Base-by-base conservation (phyloP, 768 basidiomycete genomes). In the Russula compacta region DNA sequence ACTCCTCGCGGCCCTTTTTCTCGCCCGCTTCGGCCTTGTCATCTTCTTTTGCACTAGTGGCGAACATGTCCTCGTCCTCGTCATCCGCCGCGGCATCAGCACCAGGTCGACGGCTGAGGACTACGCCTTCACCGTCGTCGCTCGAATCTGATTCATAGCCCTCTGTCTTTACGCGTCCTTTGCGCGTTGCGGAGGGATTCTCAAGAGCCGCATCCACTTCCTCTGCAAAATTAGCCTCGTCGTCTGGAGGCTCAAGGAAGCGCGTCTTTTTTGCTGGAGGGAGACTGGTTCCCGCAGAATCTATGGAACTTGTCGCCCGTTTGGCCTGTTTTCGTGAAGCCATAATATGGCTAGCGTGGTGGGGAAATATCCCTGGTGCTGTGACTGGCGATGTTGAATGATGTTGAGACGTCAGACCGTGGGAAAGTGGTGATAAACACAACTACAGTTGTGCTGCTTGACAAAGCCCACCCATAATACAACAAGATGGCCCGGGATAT, bases 121-220 rank as follows among this genome's bases (percentile, higher is more conserved):
- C 94, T 40, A 95, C 92, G n/a, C 92, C 88, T 71, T 97, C 93
- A 3, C 90, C 93, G 64, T 97, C 94, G 69, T 95, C 92, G 59
- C 84, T 93, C 2, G 93, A 95, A 73, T 97, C 94, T 1, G 91
- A 92, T 12, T 95, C 92, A 71, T 97, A 98, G 15, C 95, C 85
- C 56, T 92, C 92, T 17, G 80, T 86, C 69, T 87, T 89, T 60
- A 97, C 83, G 49, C 83, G 82, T 21, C 89, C 85, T 70, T 83
- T 86, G 17, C 86, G 81, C 60, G 76, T 76, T 24, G 77, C 77
- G 11, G 81, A 79, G 4, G 85, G 81, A 66, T 78, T 76, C 71
- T 92, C 90, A 59, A 92, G 83, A 0, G 84, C 78, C 4, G 79
- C 79, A 63, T 91, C 87, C 46, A 92, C 87, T 66, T 92, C 80